Base-by-base conservation (phyloP, 345 rosid genomes). In the Garcia nutans region DNA sequence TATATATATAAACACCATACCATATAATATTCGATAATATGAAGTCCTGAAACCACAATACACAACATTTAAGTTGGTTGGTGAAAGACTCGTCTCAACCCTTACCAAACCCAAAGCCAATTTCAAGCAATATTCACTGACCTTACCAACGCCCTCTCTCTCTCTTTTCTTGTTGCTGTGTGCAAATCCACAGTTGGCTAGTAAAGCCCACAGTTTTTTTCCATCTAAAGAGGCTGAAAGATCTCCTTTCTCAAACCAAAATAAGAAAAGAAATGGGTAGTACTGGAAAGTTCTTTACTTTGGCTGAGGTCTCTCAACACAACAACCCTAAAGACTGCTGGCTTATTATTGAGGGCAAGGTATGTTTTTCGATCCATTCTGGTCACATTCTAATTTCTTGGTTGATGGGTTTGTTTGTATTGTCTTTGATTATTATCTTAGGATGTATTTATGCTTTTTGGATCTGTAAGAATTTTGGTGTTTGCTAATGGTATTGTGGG, bases 311-410 rank as follows among this genome's bases (percentile, higher is more conserved):
- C 57, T 86, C 98, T 62, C 74, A 87, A 70, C 94, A 95, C 89
- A 90, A 84, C 82, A 71, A 23, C 79, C 52, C 72, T 63, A 74
- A 91, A 73, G 98, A 93, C 63, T 95, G 97, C 61, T 95, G 97
- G 99, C 94, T 95, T 74, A 84, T 91, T 82, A 90, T 95, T 76
- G 85, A 90, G 13, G 97, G 94, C 82, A 93, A 91, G 97, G 97
- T 95, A 83, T 65, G 11, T 59, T 59, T 63, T 59, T 24, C 49
- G 17, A 44, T 56, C 61, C 59, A 10, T 3, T 1, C 56, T 26
- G 23, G 23, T 62, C 19, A 62, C 10, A 16, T 28, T n/a, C n/a
- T 15, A 4, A 31, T 49, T 10, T 6, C 9, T 72, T 33, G 24
- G 73, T 54, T 70, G 42, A 8, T 50, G 45, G 23, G 31, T 12